Evolutionary conservation across 2,329 filamentous ascomycete genomes (phyloP).

Genomic region (Penicillium sumatraense): DNA sequence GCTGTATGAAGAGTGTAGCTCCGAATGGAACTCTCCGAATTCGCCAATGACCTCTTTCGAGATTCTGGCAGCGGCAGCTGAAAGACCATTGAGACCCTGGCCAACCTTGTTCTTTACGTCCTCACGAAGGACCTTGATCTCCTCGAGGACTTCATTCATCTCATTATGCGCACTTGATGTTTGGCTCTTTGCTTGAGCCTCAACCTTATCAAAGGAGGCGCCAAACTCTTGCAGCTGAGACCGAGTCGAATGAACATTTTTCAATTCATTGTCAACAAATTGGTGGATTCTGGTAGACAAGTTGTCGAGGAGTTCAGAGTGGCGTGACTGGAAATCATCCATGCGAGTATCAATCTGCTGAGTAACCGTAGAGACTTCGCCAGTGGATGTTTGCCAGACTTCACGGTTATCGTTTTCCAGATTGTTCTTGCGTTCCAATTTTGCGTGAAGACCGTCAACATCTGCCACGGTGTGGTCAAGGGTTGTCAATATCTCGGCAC

Average conservation of each 20-base stretch:
- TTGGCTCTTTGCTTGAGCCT: constrained; percentile 64
- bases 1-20: constrained; percentile 83
- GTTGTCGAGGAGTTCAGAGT: constrained; percentile 69
- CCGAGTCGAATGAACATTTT: constrained; percentile 72
- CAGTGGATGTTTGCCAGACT: constrained; percentile 77
- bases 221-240: constrained; percentile 72
- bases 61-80: constrained; percentile 82
- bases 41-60: constrained; percentile 87
- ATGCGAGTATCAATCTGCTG: constrained; percentile 76
- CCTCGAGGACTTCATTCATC: constrained; percentile 88
- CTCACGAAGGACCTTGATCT: constrained; percentile 87
- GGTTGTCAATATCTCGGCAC: constrained; percentile 76
- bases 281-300: constrained; percentile 73
- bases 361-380: constrained; percentile 76
- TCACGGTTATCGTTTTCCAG: constrained; percentile 79
- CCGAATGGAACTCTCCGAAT: constrained; percentile 78
- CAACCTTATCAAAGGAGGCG: constrained; percentile 68
- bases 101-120: constrained; percentile 86
- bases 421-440: constrained; percentile 83
- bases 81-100: constrained; percentile 80
- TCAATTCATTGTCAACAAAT: constrained; percentile 77
- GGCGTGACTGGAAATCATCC: constrained; percentile 71
- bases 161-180: constrained; percentile 68
- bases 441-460: constrained; percentile 80
- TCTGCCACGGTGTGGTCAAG: constrained; percentile 78